Evolutionary conservation across 2,329 filamentous ascomycete species (phyloP), one percentile per base, ranked within the genome.

Genomic region (Cephalotrichum gorgonifer): DNA sequence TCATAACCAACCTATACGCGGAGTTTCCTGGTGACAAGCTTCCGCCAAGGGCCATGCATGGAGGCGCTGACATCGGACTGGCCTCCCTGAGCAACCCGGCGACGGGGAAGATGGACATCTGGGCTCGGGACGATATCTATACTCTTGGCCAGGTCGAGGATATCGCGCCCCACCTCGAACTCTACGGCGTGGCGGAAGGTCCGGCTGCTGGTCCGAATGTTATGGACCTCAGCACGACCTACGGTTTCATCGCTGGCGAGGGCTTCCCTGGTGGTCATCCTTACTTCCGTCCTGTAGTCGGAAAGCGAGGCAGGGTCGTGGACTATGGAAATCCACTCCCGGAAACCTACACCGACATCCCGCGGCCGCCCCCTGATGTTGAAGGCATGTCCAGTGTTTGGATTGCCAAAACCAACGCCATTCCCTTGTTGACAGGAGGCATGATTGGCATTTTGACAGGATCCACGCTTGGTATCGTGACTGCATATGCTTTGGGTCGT

Each of bases 181-280:
- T 83, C 30, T 95, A 85, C 65, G 91, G 91, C 3, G 63, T 90
- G 45, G 88, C 86, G 4, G 73, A 87, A 28, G 89, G 88, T 5
- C 83, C 88, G 47, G 81, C 88, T 9, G 88, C 85, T 15, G 70
- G 83, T 23, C 86, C 87, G 2, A 96, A 96, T 58, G 78, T 86
- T 31, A 90, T 96, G 85, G 90, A 95, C 61, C 79, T 95, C 31
- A 95, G 89, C 60, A 86, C 91, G 57, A 78, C 79, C 8, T 90
- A 86, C 60, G 91, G 91, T 8, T 79, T 91, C 67, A 69, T 95
- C 7, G 83, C 87, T 48, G 91, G 89, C 3, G 88, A 95, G 68
- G 90, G 88, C 2, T 88, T 85, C 50, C 89, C 89, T 0, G 86
- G 87, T 44, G 90, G 91, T 3, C 81, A 84, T 50, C 76, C 81